Evolutionary conservation across 129 eudicot species (phyloP), one percentile per base, ranked within the genome.

Genomic region (Flaveria linearis): DNA sequence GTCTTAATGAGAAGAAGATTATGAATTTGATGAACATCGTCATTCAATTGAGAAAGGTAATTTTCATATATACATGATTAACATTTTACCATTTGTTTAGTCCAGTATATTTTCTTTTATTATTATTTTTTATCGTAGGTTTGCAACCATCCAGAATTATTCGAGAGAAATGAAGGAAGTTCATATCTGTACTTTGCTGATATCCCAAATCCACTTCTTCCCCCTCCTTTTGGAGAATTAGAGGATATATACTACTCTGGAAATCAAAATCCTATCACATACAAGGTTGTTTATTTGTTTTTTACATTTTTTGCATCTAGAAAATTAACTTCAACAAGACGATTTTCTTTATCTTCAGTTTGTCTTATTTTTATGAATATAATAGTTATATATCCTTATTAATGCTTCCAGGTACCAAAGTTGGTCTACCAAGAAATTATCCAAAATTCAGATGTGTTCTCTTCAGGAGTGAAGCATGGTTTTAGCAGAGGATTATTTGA

Each of bases 121-220:
- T 60, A 30, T 30, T 30, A 9, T 62, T 62, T 6, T 14, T 13
- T 56, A 64, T 85, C 72, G 15, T 78, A 94, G 99, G 99, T 94
- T 23, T 94, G 99, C 82, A 94, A 94, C 79, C 99, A 94, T 91
- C 99, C 99, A 47, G 99, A 94, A 76, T 84, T 94, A 75, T 94
- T 94, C 75, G 99, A 94, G 85, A 94, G 99, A 84, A 94, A 94
- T 77, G 99, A 94, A 82, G 99, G 99, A 74, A 94, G 85, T 78
- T 39, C 97, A 14, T 94, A 91, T 81, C 78, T 91, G 22, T 80
- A 85, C 72, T 94, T 94, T 83, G 97, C 90, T 73, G 96, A 89
- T 15, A 80, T 94, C 18, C 87, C 96, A 41, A 87, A 94, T 86
- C 82, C 91, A 16, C 96, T 91, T 76, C 90, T 87, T 63, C 97